Percentiles rank a stretch among this genome's conserved stretches.
Evolutionary conservation across 179 eudicot species (phyloP).

Genomic region (Silene noctiflora): DNA sequence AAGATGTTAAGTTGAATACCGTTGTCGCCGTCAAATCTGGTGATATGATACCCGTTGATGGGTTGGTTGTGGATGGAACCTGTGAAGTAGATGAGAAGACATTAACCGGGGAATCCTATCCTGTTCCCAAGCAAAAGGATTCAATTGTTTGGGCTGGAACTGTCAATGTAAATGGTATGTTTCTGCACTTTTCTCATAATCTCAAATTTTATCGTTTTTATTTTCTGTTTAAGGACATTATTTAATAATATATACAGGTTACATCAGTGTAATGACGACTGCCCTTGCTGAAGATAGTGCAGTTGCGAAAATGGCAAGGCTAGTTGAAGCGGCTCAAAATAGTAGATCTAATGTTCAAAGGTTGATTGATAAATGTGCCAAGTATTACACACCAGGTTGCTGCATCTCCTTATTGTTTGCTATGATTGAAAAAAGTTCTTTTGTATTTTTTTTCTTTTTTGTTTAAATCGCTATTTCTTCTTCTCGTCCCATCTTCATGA

Average conservation of each 20-base stretch:
- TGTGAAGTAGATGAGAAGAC: constrained; percentile 92
- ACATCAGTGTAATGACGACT: constrained; percentile 61
- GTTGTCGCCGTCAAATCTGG: constrained; percentile 82
- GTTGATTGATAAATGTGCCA: constrained; percentile 74
- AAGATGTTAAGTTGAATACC: constrained; percentile 54
- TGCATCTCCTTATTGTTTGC: neutral
- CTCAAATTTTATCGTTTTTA: neutral
- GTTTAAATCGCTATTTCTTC: neutral
- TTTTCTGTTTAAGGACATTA: neutral
- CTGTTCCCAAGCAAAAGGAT: constrained; percentile 64
- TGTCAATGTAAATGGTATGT: constrained; percentile 77
- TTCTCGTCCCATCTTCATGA: no score
- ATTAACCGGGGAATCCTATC: constrained; percentile 85
- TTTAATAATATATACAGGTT: constrained; percentile 40
- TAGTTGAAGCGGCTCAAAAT: constrained; percentile 91
- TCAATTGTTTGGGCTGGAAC: constrained; percentile 87
- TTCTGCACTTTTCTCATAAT: neutral
- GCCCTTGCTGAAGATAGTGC: constrained; percentile 73
- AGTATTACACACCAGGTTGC: constrained; percentile 89
- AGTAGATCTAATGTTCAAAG: constrained; percentile 62
- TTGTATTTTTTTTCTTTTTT: neutral
- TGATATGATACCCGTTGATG: constrained; percentile 73
- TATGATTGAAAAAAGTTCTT: neutral
- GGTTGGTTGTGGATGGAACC: constrained; percentile 69
- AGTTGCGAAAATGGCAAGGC: constrained; percentile 72